Evolutionary conservation across 2,329 filamentous ascomycete genomes (phyloP), one percentile per base, ranked within the genome.

Genomic region (Massarina eburnea): DNA sequence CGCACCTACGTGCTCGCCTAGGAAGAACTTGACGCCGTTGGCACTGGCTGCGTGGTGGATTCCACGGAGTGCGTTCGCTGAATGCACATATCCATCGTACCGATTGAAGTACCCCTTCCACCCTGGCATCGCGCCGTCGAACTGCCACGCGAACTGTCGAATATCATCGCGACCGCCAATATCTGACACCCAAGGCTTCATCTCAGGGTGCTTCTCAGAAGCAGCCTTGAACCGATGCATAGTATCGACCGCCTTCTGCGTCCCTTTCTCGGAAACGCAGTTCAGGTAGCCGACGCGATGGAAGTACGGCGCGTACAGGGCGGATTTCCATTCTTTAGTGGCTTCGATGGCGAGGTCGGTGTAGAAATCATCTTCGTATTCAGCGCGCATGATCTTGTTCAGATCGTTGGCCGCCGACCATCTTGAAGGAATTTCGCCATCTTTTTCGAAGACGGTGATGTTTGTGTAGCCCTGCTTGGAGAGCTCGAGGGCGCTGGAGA

Each of bases 51-150:
- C 57, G 51, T 78, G 49, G 38, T 66, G 77, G 0, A 80, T 68
- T 0, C 73, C 75, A 4, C 66, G 66, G 6, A 83, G 57, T 0
- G 81, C 75, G 45, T 82, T 74, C 0, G 72, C 74, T 0, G 80
- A 76, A 48, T 83, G 80, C 1, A 79, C 80, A 44, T 83, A 83
- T 1, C 81, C 80, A 9, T 77, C 80, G 5, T 78, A 73, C 3
- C 68, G 70, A 57, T 85, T 85, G 33, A 80, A 71, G 58, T 85
- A 85, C 7, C 82, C 82, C 20, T 71, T 73, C 77, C 80, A 85
- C 1, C 76, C 76, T 0, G 71, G 66, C 30, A 82, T 60, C 0
- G 73, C 67, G 0, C 79, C 78, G 2, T 50, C 51, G 39, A 61
- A 77, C 50, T 80, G 78, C 72, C 76, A 79, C 27, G 71, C 71